A percentile compares a stretch with the other conserved stretches of the same genome.
phyloP scores from a whole-genome alignment of 768 basidiomycete genomes.

The Ramaria rubella region DNA sequence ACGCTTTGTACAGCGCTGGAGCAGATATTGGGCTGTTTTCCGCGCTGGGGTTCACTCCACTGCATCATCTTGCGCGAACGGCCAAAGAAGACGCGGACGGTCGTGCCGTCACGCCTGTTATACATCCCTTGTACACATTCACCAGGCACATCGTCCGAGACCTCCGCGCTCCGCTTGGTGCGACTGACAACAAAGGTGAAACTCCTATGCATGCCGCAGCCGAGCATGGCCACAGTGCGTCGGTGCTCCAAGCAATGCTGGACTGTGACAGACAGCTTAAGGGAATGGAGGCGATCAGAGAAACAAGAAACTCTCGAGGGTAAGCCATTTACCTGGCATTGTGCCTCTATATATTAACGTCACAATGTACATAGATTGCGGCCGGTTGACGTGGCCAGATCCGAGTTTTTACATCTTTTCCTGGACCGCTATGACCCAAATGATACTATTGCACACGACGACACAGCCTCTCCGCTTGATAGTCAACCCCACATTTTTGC shows the following conservation, averaged over 20 bases:
- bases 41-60: slow-evolving; percentile 36
- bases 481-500: slow-evolving; percentile 9
- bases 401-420: slow-evolving; percentile 55
- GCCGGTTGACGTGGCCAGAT: slow-evolving; percentile 58
- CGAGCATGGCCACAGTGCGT: slow-evolving; percentile 60
- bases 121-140: slow-evolving; percentile 45
- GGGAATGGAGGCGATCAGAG: slow-evolving; percentile 41
- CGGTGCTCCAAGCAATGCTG: slow-evolving; percentile 56
- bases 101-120: slow-evolving; percentile 3
- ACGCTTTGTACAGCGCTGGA: slow-evolving; percentile 68
- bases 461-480: slow-evolving; percentile 46
- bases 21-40: slow-evolving; percentile 71
- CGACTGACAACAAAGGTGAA: slow-evolving; percentile 59
- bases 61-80: slow-evolving; percentile 19
- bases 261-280: slow-evolving; percentile 44
- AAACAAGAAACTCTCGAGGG: slow-evolving; percentile 67
- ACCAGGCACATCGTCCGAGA: slow-evolving; percentile 62
- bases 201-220: slow-evolving; percentile 79
- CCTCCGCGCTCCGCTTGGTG: slow-evolving; percentile 61
- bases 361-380: slow-evolving; percentile 42
- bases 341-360: background rate
- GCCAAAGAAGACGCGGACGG: slow-evolving; percentile 10
- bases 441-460: too few relatives aligned
- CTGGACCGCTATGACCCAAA: slow-evolving; percentile 10
- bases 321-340: slow-evolving; percentile 29